Conservation (phyloP, 805 yeast species). For the Clavispora phyllophila region DNA sequence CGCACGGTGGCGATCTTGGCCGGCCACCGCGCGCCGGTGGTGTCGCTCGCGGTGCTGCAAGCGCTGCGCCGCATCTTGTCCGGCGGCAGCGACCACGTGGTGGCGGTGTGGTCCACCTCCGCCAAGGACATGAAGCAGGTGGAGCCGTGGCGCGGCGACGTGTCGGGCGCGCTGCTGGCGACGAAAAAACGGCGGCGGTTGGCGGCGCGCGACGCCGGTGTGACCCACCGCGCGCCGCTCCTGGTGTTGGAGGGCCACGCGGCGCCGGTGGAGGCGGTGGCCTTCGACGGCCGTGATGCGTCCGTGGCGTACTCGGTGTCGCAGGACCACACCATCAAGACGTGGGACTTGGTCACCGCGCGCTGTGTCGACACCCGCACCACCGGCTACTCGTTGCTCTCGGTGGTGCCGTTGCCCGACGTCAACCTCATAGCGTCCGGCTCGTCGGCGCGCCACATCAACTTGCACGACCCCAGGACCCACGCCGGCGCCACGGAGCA, state of each 20-base stretch:
- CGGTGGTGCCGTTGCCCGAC: conserved; percentile 63
- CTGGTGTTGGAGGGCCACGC: conserved; percentile 74
- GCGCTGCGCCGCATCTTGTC: conserved; percentile 64
- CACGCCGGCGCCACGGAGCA: conserved; percentile 51
- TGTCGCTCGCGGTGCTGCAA: conserved; percentile 57
- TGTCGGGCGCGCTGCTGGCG: conserved; percentile 52
- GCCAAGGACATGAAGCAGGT: conserved; percentile 71
- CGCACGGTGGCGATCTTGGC: conserved; percentile 79
- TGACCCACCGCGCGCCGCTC: conserved; percentile 78
- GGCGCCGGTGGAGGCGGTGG: conserved; percentile 82
- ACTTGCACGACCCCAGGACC: conserved; percentile 86
- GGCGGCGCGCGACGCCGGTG: conserved; percentile 69
- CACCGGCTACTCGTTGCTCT: conserved; percentile 79
- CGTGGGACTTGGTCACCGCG: conserved; percentile 92
- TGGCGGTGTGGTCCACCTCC: conserved; percentile 87
- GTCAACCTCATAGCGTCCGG: conserved; percentile 80
- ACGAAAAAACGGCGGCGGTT: conserved; percentile 84
- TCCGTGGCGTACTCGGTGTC: conserved; percentile 91
- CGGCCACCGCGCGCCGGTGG: conserved; percentile 89
- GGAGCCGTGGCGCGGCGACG: conserved; percentile 12
- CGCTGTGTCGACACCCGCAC: conserved; percentile 82
- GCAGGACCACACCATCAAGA: conserved; percentile 90
- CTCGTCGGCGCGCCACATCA: conserved; percentile 97
- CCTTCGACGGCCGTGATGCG: conserved; percentile 65
- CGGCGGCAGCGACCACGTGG: conserved; percentile 72